Evolutionary conservation across 352 stramenopile species (phyloP).

Genomic region (Globisporangium middletonii): DNA sequence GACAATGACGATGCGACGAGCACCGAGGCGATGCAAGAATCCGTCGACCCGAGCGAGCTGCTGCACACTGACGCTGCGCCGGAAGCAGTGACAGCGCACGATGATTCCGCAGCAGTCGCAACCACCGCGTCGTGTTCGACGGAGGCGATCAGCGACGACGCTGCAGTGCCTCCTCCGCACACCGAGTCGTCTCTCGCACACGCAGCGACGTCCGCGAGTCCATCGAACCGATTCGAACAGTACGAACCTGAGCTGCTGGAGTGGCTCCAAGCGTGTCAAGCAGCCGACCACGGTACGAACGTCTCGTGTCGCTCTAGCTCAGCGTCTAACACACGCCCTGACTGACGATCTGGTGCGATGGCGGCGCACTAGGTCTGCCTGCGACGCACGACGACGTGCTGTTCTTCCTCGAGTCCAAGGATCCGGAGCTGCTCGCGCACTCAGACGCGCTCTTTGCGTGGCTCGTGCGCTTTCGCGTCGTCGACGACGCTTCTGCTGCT

Average conservation of each 20-base stretch:
- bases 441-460: conserved; percentile 49
- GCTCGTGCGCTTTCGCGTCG: conserved; percentile 36
- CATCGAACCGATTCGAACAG: conserved; percentile 20
- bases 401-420: conserved; percentile 57
- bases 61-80: too few relatives aligned
- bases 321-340: neutral
- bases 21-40: too few relatives aligned
- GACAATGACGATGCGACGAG: too few relatives aligned
- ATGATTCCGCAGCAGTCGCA: too few relatives aligned
- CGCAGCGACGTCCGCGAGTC: neutral
- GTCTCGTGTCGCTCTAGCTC: neutral
- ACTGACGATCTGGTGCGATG: neutral
- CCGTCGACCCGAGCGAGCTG: too few relatives aligned
- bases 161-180: neutral
- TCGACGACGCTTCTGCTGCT: conserved; percentile 23
- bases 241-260: conserved; percentile 44
- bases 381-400: conserved; percentile 49
- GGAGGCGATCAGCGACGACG: neutral
- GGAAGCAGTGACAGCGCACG: too few relatives aligned
- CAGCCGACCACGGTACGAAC: conserved; percentile 16
- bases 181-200: neutral
- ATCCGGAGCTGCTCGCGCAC: conserved; percentile 49
- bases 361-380: conserved; percentile 3
- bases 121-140: too few relatives aligned
- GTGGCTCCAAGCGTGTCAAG: conserved; percentile 37